phyloP scores from a whole-genome alignment of 352 stramenopile species.

The Thraustotheca clavata region DNA sequence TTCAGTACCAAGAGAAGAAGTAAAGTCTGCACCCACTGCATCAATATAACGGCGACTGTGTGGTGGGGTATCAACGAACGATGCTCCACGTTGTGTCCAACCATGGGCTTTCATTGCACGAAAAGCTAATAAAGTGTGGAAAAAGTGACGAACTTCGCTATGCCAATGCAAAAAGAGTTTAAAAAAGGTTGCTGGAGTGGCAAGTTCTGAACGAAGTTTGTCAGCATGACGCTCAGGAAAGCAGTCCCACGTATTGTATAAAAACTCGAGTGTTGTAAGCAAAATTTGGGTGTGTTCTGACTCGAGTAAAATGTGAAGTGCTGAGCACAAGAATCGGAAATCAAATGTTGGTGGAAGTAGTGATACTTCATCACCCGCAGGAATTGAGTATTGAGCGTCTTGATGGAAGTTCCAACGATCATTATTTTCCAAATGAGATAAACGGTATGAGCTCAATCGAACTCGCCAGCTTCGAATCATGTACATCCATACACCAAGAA shows the following conservation, averaged over 20 bases:
- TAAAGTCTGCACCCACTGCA: constrained; percentile 80
- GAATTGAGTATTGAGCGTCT: constrained; percentile 85
- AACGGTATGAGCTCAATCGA: constrained; percentile 70
- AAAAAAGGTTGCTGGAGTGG: constrained; percentile 52
- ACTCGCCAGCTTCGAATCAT: constrained; percentile 89
- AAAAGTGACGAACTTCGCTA: constrained; percentile 81
- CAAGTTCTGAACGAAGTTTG: constrained; percentile 73
- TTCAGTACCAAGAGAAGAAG: constrained; percentile 55
- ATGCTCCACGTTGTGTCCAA: constrained; percentile 78
- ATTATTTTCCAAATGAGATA: constrained; percentile 85
- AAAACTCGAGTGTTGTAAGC: constrained; percentile 77
- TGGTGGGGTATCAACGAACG: constrained; percentile 79
- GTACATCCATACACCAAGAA: constrained; percentile 87
- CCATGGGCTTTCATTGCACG: constrained; percentile 78
- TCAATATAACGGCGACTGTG: constrained; percentile 82
- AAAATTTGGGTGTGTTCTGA: constrained; percentile 84
- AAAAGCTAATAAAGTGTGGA: constrained; percentile 78
- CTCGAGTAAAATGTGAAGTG: constrained; percentile 66
- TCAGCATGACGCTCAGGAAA: constrained; percentile 83
- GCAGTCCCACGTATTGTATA: constrained; percentile 87
- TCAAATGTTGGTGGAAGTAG: constrained; percentile 80
- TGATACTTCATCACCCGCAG: constrained; percentile 76
- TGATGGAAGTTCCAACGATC: constrained; percentile 87
- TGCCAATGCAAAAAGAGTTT: constrained; percentile 83
- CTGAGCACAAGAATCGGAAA: constrained; percentile 76